Evolutionary conservation across 2,329 filamentous ascomycete species (phyloP).

Genomic region (Ceratocystis destructans): DNA sequence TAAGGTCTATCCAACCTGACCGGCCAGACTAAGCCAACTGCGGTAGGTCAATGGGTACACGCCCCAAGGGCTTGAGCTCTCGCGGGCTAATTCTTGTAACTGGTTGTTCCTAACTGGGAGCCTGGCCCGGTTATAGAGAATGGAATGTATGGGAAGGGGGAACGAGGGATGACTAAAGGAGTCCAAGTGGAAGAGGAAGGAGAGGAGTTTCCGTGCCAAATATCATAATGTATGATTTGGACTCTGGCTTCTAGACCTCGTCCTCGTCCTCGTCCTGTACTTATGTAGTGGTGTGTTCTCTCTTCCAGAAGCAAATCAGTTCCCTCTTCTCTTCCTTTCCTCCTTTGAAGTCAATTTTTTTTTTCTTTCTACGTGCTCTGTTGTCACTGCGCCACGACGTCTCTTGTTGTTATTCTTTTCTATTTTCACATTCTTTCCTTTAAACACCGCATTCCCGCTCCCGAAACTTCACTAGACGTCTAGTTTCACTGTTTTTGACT

Average conservation of each 20-base stretch:
- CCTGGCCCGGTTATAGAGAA: not conserved
- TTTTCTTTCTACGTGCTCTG: not conserved
- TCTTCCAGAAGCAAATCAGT: not conserved
- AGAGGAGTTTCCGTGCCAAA: not conserved
- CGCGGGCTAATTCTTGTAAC: no score
- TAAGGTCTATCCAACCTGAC: no score
- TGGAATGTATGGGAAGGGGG: not conserved
- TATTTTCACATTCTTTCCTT: not conserved
- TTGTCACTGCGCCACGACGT: not conserved
- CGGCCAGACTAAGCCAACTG: no score
- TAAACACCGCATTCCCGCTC: not conserved
- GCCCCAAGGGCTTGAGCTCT: no score
- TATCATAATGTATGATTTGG: not conserved
- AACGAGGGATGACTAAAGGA: not conserved
- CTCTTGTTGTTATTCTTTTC: not conserved
- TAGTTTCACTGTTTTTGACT: not conserved
- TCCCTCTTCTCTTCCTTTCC: not conserved
- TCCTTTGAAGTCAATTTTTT: not conserved
- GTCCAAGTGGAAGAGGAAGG: not conserved
- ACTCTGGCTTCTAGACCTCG: not conserved
- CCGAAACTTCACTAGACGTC: not conserved
- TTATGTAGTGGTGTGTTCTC: not conserved
- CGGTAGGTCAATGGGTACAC: no score
- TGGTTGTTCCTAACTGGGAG: not conserved
- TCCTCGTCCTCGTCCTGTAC: not conserved